phyloP scores from a whole-genome alignment of 345 rosid genomes.

The Melaleuca quinquenervia region DNA sequence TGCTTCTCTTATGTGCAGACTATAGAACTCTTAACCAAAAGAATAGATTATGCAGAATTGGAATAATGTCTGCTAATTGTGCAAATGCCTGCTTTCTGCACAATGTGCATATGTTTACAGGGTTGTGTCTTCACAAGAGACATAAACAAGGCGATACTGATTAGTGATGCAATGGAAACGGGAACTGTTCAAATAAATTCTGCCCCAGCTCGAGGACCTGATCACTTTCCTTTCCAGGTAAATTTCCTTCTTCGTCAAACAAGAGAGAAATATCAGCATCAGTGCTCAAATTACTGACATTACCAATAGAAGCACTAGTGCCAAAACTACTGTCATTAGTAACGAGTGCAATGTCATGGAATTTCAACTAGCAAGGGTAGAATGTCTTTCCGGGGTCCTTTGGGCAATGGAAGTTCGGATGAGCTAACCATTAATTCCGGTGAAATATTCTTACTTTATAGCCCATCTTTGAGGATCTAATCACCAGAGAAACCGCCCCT shows the following conservation, averaged over 20 bases:
- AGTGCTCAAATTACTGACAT: neutral
- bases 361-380: neutral
- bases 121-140: slow-evolving; percentile 95
- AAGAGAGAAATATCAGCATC: neutral
- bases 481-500: neutral
- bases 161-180: slow-evolving; percentile 97
- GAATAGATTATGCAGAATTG: neutral
- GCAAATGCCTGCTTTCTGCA: neutral
- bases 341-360: neutral
- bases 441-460: neutral
- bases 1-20: neutral
- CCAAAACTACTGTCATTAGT: neutral
- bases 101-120: slow-evolving; percentile 14
- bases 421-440: neutral
- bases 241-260: neutral
- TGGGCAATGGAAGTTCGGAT: neutral
- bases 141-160: slow-evolving; percentile 79
- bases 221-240: slow-evolving; percentile 99
- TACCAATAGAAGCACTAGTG: neutral
- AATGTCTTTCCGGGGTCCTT: neutral
- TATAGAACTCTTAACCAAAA: neutral
- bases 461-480: neutral
- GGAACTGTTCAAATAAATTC: slow-evolving; percentile 99
- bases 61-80: neutral
- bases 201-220: slow-evolving; percentile 99